Evolutionary conservation across 2,329 filamentous ascomycete species (phyloP).

Genomic region (Claviceps monticola): DNA sequence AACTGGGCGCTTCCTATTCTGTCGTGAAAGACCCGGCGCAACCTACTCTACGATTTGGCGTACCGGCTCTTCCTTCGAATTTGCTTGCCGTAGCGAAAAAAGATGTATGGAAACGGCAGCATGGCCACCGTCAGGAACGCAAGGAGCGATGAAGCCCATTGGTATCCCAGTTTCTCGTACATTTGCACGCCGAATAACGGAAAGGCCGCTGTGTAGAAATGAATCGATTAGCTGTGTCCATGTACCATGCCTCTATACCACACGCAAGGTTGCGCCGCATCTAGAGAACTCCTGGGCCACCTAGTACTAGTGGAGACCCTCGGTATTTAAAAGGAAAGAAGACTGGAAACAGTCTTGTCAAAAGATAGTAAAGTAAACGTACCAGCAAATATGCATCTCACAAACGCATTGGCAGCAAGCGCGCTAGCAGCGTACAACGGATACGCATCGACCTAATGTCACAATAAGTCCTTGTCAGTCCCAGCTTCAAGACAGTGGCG

Average conservation of each 20-base stretch:
- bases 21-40: not conserved
- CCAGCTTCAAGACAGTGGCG: not conserved
- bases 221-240: constrained; percentile 6
- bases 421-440: constrained; percentile 62
- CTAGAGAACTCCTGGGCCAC: too few species aligned
- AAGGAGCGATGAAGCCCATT: constrained; percentile 52
- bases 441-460: constrained; percentile 53
- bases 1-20: not conserved
- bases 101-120: constrained; percentile 50
- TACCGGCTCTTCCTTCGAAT: constrained; percentile 42
- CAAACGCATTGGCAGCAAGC: constrained; percentile 71
- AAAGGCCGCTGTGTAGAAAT: constrained; percentile 44
- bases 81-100: constrained; percentile 45
- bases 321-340: not conserved
- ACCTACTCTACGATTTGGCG: constrained; percentile 21
- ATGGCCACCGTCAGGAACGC: constrained; percentile 48
- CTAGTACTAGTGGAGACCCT: too few species aligned
- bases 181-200: constrained; percentile 62
- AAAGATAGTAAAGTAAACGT: constrained; percentile 12
- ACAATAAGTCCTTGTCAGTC: not conserved
- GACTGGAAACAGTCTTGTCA: too few species aligned
- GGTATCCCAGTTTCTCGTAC: constrained; percentile 55
- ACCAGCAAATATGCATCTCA: constrained; percentile 62
- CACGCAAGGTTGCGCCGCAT: too few species aligned
- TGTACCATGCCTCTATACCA: not conserved